Conservation (phyloP, 768 basidiomycete species). For the Xerocomellus chrysenteron region DNA sequence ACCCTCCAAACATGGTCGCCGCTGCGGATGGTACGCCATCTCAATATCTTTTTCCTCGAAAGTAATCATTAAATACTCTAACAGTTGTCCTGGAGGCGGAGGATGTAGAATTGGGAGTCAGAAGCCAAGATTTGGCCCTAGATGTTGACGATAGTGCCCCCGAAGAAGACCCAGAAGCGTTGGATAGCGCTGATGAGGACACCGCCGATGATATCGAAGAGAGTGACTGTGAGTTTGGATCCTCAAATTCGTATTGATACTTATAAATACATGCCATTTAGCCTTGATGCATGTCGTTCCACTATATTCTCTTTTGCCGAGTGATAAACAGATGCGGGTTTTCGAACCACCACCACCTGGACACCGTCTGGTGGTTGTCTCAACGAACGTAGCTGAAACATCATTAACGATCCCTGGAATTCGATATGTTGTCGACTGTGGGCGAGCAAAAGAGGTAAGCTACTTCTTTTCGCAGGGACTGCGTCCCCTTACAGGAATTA, state of each 20-base stretch:
- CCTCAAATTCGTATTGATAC: slow-evolving; percentile 3
- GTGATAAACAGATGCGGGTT: slow-evolving; percentile 93
- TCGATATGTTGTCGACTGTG: slow-evolving; percentile 96
- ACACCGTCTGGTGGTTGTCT: slow-evolving; percentile 84
- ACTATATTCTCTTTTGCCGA: slow-evolving; percentile 87
- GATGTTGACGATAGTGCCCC: slow-evolving; percentile 64
- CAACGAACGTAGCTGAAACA: slow-evolving; percentile 96
- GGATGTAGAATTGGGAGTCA: slow-evolving; percentile 68
- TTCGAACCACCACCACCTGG: slow-evolving; percentile 83
- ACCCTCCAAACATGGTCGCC: slow-evolving; percentile 15
- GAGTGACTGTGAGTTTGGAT: slow-evolving; percentile 52
- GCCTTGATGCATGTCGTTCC: slow-evolving; percentile 95
- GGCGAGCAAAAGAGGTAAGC: slow-evolving; percentile 87
- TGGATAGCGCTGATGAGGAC: slow-evolving; percentile 73
- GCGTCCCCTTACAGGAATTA: background rate
- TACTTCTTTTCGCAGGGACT: background rate
- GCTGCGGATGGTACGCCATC: slow-evolving; percentile 17
- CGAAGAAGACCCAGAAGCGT: slow-evolving; percentile 69
- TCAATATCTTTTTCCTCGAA: background rate
- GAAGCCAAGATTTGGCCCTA: slow-evolving; percentile 51
- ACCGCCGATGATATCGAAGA: slow-evolving; percentile 57
- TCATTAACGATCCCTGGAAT: slow-evolving; percentile 97
- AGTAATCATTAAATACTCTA: background rate
- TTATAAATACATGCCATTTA: slow-evolving; percentile 30
- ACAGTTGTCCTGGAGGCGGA: slow-evolving; percentile 77